These are phyloP conservation scores for Neoboletus magnificus DNA, from an alignment of 768 basidiomycete genomes.

Conservation along the genomic window DNA sequence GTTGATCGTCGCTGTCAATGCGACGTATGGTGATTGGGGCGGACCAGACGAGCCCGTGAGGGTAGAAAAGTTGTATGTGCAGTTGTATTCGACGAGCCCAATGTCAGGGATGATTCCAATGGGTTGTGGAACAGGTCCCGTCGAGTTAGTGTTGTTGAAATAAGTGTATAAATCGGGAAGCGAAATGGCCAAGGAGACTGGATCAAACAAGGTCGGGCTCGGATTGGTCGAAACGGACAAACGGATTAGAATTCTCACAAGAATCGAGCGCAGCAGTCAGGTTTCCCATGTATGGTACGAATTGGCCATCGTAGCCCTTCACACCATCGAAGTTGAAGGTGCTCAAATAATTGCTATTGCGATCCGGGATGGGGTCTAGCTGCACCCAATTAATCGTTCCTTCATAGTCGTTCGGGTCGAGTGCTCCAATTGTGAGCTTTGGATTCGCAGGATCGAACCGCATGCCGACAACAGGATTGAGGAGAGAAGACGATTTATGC, in stretches of 20 bases:
- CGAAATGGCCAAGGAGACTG: constrained; percentile 15
- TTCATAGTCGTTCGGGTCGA: constrained; percentile 31
- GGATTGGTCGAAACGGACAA: background rate
- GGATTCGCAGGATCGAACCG: constrained; percentile 29
- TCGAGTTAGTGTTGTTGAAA: constrained; percentile 14
- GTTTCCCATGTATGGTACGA: constrained; percentile 17
- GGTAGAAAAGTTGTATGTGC: background rate
- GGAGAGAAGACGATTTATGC: constrained; percentile 21
- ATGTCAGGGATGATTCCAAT: background rate
- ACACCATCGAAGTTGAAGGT: constrained; percentile 25
- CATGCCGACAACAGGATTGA: constrained; percentile 31
- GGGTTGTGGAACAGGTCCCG: constrained; percentile 22
- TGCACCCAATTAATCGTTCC: constrained; percentile 31
- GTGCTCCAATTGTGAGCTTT: constrained; percentile 31
- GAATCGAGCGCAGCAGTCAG: constrained; percentile 25
- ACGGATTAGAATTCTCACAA: constrained; percentile 13
- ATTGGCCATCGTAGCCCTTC: constrained; percentile 29
- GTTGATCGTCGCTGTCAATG: constrained; percentile 29
- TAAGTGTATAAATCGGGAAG: constrained; percentile 20
- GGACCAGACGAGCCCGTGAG: background rate
- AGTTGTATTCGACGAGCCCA: constrained; percentile 15
- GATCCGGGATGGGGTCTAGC: constrained; percentile 18
- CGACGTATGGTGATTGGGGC: constrained; percentile 19
- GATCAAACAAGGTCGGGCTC: background rate
- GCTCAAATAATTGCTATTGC: constrained; percentile 16